phyloP scores from a whole-genome alignment of 352 stramenopile genomes.

The Globisporangium middletonii region DNA sequence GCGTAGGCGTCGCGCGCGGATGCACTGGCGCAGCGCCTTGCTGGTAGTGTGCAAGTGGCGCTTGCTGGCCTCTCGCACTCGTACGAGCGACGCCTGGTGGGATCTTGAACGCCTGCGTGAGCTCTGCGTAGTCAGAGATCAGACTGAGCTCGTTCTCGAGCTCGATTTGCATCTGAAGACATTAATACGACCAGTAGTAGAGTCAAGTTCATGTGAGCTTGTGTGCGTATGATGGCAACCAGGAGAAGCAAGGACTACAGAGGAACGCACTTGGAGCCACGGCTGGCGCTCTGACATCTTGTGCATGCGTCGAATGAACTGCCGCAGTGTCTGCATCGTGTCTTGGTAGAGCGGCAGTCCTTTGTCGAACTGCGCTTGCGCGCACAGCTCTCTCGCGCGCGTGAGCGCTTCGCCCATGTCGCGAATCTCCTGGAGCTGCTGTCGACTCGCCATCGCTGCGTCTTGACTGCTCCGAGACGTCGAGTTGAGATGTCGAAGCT shows the following conservation, averaged over 20 bases:
- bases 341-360: constrained; percentile 52
- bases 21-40: constrained; percentile 12
- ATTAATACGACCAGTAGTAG: not conserved
- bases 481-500: not conserved
- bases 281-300: constrained; percentile 74
- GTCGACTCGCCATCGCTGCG: constrained; percentile 21
- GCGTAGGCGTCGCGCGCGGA: constrained; percentile 3
- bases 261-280: constrained; percentile 54
- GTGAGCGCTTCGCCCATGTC: constrained; percentile 63
- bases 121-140: constrained; percentile 74
- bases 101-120: constrained; percentile 59
- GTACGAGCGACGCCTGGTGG: constrained; percentile 21
- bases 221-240: not conserved
- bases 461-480: not conserved
- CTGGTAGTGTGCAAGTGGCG: constrained; percentile 27
- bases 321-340: constrained; percentile 47
- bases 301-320: constrained; percentile 61
- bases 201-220: not conserved
- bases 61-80: constrained; percentile 1
- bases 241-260: not conserved
- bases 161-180: constrained; percentile 66
- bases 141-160: constrained; percentile 73
- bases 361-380: constrained; percentile 58
- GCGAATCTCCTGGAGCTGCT: constrained; percentile 60
- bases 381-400: constrained; percentile 48